Evolutionary conservation across 257 asterid species (phyloP).

Genomic region (Nicotiana tomentosiformis): DNA sequence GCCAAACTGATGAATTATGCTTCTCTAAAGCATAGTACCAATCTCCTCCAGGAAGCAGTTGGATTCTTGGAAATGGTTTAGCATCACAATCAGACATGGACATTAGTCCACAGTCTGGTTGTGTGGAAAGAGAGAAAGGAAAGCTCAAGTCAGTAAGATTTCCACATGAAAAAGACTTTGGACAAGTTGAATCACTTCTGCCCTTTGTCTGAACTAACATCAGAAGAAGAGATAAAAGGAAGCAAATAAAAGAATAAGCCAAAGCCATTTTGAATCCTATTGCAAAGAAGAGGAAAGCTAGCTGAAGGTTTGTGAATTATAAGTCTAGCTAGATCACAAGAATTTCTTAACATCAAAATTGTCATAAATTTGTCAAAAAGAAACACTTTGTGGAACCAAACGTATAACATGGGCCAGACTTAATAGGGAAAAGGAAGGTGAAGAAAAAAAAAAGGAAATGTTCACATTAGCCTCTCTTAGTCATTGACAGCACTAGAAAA

Average conservation of each 20-base stretch:
- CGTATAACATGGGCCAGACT: background rate
- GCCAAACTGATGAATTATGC: rapidly evolving
- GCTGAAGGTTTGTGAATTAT: background rate
- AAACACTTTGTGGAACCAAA: background rate
- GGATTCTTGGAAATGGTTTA: background rate
- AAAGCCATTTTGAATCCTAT: background rate
- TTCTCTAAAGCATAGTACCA: background rate
- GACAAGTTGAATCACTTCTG: background rate
- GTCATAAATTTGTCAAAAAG: background rate
- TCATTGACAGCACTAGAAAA: background rate
- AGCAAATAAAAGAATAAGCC: background rate
- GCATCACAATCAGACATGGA: background rate
- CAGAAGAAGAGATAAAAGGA: background rate
- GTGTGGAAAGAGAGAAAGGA: background rate
- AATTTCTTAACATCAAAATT: background rate
- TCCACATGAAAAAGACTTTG: background rate
- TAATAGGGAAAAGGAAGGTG: background rate
- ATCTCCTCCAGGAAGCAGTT: background rate
- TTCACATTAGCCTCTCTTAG: background rate
- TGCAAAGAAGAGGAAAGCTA: background rate
- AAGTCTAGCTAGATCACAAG: background rate
- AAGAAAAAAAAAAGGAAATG: background rate
- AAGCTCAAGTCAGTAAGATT: background rate
- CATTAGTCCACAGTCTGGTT: background rate
- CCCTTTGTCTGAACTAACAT: background rate